These are phyloP conservation scores for Ophiobolus disseminans DNA, from an alignment of 2,329 filamentous ascomycete genomes.

Conservation along the genomic window DNA sequence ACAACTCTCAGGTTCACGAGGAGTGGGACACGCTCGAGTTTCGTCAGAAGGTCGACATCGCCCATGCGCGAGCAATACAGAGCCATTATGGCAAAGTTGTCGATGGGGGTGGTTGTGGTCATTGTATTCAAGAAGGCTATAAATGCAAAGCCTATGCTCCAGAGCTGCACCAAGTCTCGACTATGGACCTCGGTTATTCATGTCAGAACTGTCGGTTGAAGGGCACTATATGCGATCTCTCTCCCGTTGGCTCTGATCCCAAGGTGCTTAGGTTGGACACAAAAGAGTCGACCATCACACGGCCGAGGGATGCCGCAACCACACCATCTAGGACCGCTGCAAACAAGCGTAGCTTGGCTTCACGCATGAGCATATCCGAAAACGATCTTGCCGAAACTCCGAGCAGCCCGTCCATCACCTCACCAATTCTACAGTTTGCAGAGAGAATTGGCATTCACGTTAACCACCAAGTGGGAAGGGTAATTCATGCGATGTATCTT, in stretches of 20 bases:
- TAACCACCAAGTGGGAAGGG: background rate
- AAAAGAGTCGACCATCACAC: background rate
- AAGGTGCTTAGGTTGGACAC: background rate
- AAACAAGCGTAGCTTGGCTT: background rate
- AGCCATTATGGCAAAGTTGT: constrained; percentile 4
- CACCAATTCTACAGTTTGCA: background rate
- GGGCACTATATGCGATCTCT: background rate
- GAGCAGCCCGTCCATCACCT: background rate
- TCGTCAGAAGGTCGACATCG: constrained; percentile 7
- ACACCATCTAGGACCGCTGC: background rate
- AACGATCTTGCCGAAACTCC: background rate
- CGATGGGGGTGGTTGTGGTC: constrained; percentile 5
- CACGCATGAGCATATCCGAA: background rate
- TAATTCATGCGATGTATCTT: constrained; percentile 5
- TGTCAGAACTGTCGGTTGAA: background rate
- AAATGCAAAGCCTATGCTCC: constrained; percentile 12
- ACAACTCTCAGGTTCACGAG: background rate
- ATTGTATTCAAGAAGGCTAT: constrained; percentile 6
- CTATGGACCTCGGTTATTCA: background rate
- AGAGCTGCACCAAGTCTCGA: background rate
- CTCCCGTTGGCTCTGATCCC: background rate
- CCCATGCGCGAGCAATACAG: constrained; percentile 18
- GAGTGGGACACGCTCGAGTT: constrained; percentile 4
- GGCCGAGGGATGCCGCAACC: background rate
- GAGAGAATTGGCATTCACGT: background rate